Conservation (phyloP, 2,329 filamentous ascomycete species). For the Rachicladosporium sp. region DNA sequence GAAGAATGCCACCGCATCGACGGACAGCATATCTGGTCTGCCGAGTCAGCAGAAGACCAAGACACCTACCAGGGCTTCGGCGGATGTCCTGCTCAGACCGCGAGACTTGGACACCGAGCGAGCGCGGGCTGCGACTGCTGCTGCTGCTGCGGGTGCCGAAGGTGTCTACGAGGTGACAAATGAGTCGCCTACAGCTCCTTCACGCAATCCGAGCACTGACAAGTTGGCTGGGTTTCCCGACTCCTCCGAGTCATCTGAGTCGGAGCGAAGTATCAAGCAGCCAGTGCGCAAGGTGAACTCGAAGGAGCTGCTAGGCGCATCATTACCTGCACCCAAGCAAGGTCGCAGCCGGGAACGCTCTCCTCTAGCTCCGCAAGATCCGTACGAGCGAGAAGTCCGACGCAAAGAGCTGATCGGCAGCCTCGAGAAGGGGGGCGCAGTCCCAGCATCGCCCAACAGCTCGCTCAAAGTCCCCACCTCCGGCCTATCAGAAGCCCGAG, state of each 20-base stretch:
- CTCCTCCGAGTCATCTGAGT: slow-evolving; percentile 17
- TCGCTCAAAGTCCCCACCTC: slow-evolving; percentile 19
- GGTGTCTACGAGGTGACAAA: too few species aligned
- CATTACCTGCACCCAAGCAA: slow-evolving; percentile 6
- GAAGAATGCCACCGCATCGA: slow-evolving; percentile 3
- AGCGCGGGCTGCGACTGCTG: too few species aligned
- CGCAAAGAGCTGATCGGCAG: slow-evolving; percentile 18
- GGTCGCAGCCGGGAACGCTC: slow-evolving; percentile 11
- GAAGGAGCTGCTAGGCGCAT: slow-evolving; percentile 11
- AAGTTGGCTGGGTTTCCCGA: slow-evolving; percentile 22
- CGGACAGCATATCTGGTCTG: slow-evolving; percentile 7
- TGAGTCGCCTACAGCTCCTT: too few species aligned
- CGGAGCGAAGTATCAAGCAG: slow-evolving; percentile 13
- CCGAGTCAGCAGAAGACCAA: slow-evolving; percentile 11
- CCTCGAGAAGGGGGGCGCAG: slow-evolving; percentile 22
- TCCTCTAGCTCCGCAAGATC: slow-evolving; percentile 10
- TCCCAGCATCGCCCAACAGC: slow-evolving; percentile 18
- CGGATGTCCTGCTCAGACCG: too few species aligned
- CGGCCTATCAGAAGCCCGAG: slow-evolving; percentile 27
- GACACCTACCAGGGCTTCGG: not conserved
- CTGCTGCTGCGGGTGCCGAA: too few species aligned
- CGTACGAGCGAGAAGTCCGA: slow-evolving; percentile 6
- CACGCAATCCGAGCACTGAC: too few species aligned
- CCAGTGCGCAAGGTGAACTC: slow-evolving; percentile 8
- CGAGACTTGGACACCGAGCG: too few species aligned